Conservation (phyloP, 768 basidiomycete genomes). For the Boletellus sp. region DNA sequence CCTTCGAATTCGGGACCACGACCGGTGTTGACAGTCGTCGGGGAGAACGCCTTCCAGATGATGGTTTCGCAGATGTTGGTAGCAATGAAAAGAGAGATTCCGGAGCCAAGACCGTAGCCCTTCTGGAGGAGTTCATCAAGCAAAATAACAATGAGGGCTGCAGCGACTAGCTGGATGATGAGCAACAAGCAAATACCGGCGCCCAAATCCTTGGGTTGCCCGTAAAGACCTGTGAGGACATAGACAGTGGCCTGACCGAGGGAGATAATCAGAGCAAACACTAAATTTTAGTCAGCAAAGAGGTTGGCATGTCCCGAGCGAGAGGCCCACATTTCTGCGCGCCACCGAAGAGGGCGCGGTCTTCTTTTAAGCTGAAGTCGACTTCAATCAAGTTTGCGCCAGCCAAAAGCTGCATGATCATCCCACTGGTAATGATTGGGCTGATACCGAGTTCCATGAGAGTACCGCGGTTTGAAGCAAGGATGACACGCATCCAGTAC, state of each 20-base stretch:
- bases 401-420: constrained; percentile 99
- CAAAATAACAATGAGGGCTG: constrained; percentile 94
- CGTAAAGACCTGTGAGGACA: constrained; percentile 95
- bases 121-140: constrained; percentile 99
- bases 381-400: constrained; percentile 98
- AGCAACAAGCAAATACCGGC: constrained; percentile 96
- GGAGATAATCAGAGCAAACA: constrained; percentile 94
- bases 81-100: constrained; percentile 98
- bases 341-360: constrained; percentile 90
- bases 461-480: constrained; percentile 96
- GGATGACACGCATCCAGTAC: constrained; percentile 99
- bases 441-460: constrained; percentile 99
- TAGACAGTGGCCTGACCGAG: constrained; percentile 97
- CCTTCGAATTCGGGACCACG: constrained; percentile 98
- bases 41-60: constrained; percentile 99
- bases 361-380: constrained; percentile 96
- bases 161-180: constrained; percentile 92
- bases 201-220: constrained; percentile 88
- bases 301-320: not conserved
- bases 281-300: constrained; percentile 38
- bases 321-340: constrained; percentile 86
- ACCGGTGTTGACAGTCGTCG: constrained; percentile 96
- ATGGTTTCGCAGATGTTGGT: constrained; percentile 99
- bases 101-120: constrained; percentile 97
- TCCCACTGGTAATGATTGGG: constrained; percentile 95